These are phyloP conservation scores for Sporothrix humicola DNA, from an alignment of 2,329 filamentous ascomycete species.

Conservation along the genomic window DNA sequence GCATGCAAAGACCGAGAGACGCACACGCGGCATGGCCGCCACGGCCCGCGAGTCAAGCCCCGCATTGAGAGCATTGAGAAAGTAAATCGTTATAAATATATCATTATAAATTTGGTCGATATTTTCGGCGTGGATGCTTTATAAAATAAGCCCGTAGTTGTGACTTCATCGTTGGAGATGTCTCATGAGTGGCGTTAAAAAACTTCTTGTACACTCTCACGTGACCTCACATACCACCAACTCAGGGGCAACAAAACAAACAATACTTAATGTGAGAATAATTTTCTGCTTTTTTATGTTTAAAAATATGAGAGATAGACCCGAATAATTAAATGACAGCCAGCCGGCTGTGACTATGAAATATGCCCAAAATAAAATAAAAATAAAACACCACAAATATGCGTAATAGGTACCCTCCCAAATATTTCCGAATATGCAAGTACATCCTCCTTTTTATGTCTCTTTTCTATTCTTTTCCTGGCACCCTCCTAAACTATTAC, in stretches of 20 bases:
- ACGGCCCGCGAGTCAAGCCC: background rate
- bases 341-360: background rate
- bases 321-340: constrained; percentile 1
- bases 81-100: background rate
- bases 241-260: constrained; percentile 26
- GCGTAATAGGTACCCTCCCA: background rate
- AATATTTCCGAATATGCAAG: constrained; percentile 12
- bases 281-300: background rate
- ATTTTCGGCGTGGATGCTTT: too few relatives aligned
- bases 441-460: background rate
- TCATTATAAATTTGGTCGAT: background rate
- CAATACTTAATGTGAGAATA: background rate
- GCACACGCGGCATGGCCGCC: constrained; percentile 14
- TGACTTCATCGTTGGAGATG: background rate
- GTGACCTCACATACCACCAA: background rate
- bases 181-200: background rate
- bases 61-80: background rate
- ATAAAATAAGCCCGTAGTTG: background rate
- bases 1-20: background rate
- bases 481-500: background rate
- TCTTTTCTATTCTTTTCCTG: background rate
- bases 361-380: background rate
- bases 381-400: constrained; percentile 13
- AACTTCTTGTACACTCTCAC: constrained; percentile 15
- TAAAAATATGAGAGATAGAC: background rate